These are phyloP conservation scores for Fusarium sulawesiense DNA, from an alignment of 2,329 filamentous ascomycete genomes.

Conservation along the genomic window DNA sequence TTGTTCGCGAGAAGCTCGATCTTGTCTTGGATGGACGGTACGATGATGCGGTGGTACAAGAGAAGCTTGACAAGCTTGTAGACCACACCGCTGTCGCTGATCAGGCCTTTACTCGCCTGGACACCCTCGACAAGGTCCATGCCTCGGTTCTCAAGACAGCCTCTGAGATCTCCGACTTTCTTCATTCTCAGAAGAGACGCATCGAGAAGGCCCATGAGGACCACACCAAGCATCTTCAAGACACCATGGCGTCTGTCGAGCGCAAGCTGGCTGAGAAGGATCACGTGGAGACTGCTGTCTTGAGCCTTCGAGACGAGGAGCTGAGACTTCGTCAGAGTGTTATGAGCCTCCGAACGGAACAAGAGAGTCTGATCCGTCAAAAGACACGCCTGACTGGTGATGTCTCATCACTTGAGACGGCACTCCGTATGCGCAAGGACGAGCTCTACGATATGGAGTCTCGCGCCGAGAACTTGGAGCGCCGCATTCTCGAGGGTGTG, in stretches of 20 bases:
- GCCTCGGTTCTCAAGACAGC: conserved; percentile 87
- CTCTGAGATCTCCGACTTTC: conserved; percentile 83
- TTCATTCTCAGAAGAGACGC: conserved; percentile 79
- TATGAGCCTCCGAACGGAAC: conserved; percentile 70
- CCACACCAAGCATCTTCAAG: conserved; percentile 81
- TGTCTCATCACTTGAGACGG: conserved; percentile 90
- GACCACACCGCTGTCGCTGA: conserved; percentile 73
- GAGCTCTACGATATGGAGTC: conserved; percentile 92
- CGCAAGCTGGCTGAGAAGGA: conserved; percentile 75
- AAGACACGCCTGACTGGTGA: conserved; percentile 86
- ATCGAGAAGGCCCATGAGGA: conserved; percentile 82
- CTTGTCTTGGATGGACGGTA: conserved; percentile 55
- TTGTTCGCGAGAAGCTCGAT: conserved; percentile 48
- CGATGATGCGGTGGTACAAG: conserved; percentile 58
- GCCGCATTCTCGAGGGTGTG: conserved; percentile 92
- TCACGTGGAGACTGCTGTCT: conserved; percentile 67
- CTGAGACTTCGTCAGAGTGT: conserved; percentile 66
- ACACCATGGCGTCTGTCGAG: conserved; percentile 83
- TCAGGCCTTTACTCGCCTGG: conserved; percentile 79
- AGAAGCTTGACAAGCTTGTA: conserved; percentile 62
- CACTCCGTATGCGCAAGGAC: conserved; percentile 86
- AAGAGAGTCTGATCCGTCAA: conserved; percentile 80
- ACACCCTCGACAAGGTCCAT: conserved; percentile 89
- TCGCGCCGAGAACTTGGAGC: conserved; percentile 88
- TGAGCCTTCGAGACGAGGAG: conserved; percentile 63